Evolutionary conservation across 495 filamentous ascomycete species (phyloP), one percentile per base, ranked within the genome.

Genomic region (Penicillium macrosclerotiorum): DNA sequence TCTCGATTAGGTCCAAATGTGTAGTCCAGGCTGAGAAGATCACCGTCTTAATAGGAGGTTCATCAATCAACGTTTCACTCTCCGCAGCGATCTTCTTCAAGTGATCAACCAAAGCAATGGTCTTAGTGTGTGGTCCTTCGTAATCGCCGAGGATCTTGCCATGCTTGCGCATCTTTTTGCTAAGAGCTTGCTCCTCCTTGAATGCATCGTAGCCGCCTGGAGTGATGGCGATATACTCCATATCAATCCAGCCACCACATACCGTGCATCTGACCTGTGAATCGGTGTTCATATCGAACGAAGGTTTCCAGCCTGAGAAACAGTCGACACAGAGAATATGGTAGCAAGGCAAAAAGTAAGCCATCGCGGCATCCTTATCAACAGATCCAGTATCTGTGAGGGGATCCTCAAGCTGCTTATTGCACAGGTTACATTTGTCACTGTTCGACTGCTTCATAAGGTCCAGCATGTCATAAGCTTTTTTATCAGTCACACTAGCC

Each of bases 11-110:
- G 59, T 98, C 92, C 24, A 98, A 80, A 61, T 96, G 90, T 2
- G 86, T 83, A 0, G 92, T 96, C 92, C 93, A 98, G 22, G 80
- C 81, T 1, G 90, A 95, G 62, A 97, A 96, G 14, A 98, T 80
- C 11, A 98, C 92, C 32, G 85, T 88, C 60, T 94, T 95, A 64
- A 88, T 83, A 0, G 90, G 89, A 0, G 72, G 75, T 44, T 88
- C 78, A 26, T 72, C 67, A 9, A 78, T 70, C 2, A 79, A 66
- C 4, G 64, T 60, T 37, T 75, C 61, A 60, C 82, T 90, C 51
- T 84, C 77, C 27, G 71, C 71, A 38, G 79, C 73, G 32, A 80
- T 74, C 43, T 67, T 63, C 5, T 81, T 64, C 3, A 98, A 73
- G 19, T 84, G 79, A 18, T 82, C 61, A 4, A 96, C 42, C 4